Base-by-base conservation (phyloP, 768 basidiomycete genomes). In the Auricularia cornea region DNA sequence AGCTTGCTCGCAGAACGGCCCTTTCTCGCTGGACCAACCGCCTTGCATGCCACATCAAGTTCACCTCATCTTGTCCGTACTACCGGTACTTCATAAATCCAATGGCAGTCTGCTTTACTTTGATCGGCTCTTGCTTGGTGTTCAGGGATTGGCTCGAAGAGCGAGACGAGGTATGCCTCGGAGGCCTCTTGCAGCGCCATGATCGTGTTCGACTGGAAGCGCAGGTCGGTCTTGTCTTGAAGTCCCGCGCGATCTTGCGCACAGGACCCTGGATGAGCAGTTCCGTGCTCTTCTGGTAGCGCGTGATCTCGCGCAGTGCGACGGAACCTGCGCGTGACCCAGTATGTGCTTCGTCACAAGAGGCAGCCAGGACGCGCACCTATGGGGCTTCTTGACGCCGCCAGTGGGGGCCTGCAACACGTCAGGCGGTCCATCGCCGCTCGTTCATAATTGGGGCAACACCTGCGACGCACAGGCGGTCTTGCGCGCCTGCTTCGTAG, bases 141-240 rank as follows among this genome's bases (percentile, higher is more conserved):
- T n/a, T n/a, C n/a, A n/a, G n/a, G n/a, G n/a, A n/a, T n/a, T n/a
- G n/a, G n/a, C 70, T 87, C 86, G 69, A 87, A 87, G 62, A 89
- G 77, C 51, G 87, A 87, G 67, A 88, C 86, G 60, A 89, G 84
- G 77, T 89, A 88, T 32, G 86, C 87, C 73, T 79, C 77, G 61
- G 78, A 75, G 57, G 44, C 44, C 23, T 48, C 44, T 18, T 87
- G 85, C 48, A 87, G 80, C 41, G 85, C 86, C 76, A 83, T 82
- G 44, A 88, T 82, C 63, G 85, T 84, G 28, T 84, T 85, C 20
- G 85, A 87, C 77, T 87, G 86, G 81, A 89, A 89, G 63, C 86
- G 85, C 63, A 90, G 82, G 70, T 89, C 88, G 66, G n/a, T n/a
- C n/a, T n/a, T n/a, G 87, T 88, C 86, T 81, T 81, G 79, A 80